Conservation (phyloP, 306 rosid species). For the Herpetospermum pedunculosum region DNA sequence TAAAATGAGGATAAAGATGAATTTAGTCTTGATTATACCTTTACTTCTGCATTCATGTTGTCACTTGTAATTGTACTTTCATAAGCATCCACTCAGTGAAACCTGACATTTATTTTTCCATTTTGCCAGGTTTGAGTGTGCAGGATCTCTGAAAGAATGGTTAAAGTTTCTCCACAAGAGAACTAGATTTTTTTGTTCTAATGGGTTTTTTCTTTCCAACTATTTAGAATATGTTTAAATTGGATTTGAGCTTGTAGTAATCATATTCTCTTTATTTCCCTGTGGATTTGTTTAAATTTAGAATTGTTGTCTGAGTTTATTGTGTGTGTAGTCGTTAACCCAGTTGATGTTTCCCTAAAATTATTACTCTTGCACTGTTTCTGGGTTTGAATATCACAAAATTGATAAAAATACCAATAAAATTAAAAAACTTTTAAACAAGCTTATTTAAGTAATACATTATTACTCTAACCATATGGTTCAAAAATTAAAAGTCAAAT, state of each 20-base stretch:
- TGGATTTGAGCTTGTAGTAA: background rate
- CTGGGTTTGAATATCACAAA: too few relatives aligned
- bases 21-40: background rate
- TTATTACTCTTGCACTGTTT: too few relatives aligned
- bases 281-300: background rate
- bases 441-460: too few relatives aligned
- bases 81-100: background rate
- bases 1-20: background rate
- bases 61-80: background rate
- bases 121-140: constrained; percentile 27
- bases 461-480: too few relatives aligned
- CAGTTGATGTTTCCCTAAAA: background rate
- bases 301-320: background rate
- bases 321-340: background rate
- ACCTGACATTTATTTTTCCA: background rate
- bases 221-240: background rate
- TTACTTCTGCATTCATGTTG: background rate
- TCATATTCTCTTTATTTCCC: background rate
- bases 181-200: background rate
- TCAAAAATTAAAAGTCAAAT: too few relatives aligned
- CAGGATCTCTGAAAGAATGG: constrained; percentile 23
- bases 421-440: too few relatives aligned
- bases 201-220: background rate
- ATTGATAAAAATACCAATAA: too few relatives aligned
- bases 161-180: background rate